Evolutionary conservation across 148 eudicot genomes (phyloP).

Genomic region (Dysphania ambrosioides): DNA sequence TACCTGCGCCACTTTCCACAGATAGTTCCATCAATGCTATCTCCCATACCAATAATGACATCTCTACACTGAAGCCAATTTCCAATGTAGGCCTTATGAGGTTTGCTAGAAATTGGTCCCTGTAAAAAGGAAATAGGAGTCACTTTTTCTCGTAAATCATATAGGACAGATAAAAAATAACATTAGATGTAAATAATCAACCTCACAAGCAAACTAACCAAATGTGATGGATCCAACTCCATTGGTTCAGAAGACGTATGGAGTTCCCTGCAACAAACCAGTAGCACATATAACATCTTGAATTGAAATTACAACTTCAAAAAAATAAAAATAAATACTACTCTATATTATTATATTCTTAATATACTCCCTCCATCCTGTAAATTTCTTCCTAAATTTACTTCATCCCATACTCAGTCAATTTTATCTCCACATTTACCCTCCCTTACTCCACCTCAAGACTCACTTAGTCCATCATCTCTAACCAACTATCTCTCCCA

Average conservation of each 20-base stretch:
- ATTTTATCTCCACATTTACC: too few species aligned
- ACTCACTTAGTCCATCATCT: too few species aligned
- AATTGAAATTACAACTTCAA: not conserved
- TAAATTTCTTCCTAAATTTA: too few species aligned
- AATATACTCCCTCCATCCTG: too few species aligned
- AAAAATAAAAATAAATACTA: too few species aligned
- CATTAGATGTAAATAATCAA: conserved; percentile 2
- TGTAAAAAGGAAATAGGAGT: conserved; percentile 24
- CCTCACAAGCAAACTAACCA: conserved; percentile 45
- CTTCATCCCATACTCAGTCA: too few species aligned
- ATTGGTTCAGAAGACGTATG: conserved; percentile 41
- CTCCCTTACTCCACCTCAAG: too few species aligned
- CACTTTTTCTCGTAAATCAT: not conserved
- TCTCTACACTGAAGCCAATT: conserved; percentile 94
- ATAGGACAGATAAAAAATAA: conserved; percentile 6
- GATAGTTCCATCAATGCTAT: conserved; percentile 55
- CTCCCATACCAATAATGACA: conserved; percentile 51
- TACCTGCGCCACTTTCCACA: conserved; percentile 99
- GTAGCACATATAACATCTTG: conserved; percentile 3
- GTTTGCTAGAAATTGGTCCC: conserved; percentile 41
- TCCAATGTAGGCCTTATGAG: conserved; percentile 52
- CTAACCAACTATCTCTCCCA: too few species aligned
- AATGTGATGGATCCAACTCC: conserved; percentile 39
- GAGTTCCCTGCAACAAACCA: conserved; percentile 48
- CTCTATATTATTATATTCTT: too few species aligned